Base-by-base conservation (phyloP, 2,329 filamentous ascomycete genomes). In the Pseudogymnoascus sp. region DNA sequence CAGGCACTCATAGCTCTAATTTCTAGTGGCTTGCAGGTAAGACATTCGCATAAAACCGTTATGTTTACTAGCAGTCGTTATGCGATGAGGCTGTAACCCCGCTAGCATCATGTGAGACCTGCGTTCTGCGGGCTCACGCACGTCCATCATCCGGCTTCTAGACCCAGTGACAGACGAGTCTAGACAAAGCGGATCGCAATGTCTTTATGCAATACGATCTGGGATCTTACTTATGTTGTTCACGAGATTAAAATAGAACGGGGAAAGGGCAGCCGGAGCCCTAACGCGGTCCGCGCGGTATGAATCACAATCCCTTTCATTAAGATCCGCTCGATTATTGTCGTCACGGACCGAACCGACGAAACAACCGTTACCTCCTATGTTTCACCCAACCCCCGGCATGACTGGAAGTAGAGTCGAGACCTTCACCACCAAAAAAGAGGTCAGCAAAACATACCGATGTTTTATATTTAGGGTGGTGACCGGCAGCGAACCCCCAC, bases 171-270 rank as follows among this genome's bases (percentile, higher is more conserved):
- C 51, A 57, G 51, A 57, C 29, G 29, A 36, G 51, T 57, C 51
- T 36, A 57, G 51, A 57, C 51, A 57, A 34, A 14, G 51, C 26
- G 23, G 51, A 57, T 57, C 51, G 2, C 51, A 11, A 21, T 21
- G 16, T 34, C 16, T 57, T 34, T 26, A 36, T 57, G 3, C 7
- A 10, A n/a, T 57, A 57, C 29, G 16, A 16, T 36, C 51, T 34
- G 5, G 29, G 16, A 21, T 16, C n/a, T 26, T 57, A 21, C 21
- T 57, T 34, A 57, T 21, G 11, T 8, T 34, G 51, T 21, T 12
- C 51, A 57, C 51, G 51, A 57, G 51, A 57, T 57, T 57, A 57
- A 57, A 57, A 57, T 57, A 57, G 51, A 57, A 34, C 51, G 16
- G 29, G 10, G 11, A 16, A 57, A 57, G 51, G 51, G 51, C 29